Conservation (phyloP, 2,329 filamentous ascomycete species). For the Botryosphaeria dothidea region DNA sequence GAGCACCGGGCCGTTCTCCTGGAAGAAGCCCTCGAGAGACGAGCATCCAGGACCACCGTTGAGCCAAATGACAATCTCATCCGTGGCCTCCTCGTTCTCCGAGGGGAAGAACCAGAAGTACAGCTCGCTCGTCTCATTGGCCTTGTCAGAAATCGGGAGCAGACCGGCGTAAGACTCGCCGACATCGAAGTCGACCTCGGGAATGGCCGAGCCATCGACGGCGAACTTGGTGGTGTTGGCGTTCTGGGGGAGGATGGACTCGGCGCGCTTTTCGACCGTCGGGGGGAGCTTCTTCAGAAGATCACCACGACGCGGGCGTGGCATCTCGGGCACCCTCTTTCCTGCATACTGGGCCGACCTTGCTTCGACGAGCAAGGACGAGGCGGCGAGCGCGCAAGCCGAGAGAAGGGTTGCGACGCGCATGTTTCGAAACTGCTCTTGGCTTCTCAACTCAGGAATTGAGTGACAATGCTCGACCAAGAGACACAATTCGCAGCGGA, state of each 20-base stretch:
- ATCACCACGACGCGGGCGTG: slow-evolving; percentile 29
- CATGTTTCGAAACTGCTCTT: background rate
- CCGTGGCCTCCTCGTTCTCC: slow-evolving; percentile 48
- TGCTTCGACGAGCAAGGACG: slow-evolving; percentile 2
- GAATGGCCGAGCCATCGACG: slow-evolving; percentile 65
- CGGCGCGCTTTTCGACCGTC: background rate
- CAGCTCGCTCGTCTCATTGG: slow-evolving; percentile 54
- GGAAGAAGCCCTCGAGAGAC: slow-evolving; percentile 50
- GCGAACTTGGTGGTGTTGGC: slow-evolving; percentile 53
- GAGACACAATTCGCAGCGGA: background rate
- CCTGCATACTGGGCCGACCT: slow-evolving; percentile 11
- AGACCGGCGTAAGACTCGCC: slow-evolving; percentile 66
- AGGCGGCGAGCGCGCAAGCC: slow-evolving; percentile 12
- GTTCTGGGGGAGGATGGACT: slow-evolving; percentile 44
- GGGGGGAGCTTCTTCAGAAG: slow-evolving; percentile 20
- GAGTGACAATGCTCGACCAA: background rate
- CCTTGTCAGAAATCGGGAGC: slow-evolving; percentile 56
- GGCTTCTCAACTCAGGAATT: background rate
- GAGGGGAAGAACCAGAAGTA: slow-evolving; percentile 69
- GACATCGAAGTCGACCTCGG: slow-evolving; percentile 69
- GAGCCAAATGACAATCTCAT: slow-evolving; percentile 63
- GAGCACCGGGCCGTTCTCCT: slow-evolving; percentile 49
- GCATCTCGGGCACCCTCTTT: slow-evolving; percentile 23
- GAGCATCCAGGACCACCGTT: slow-evolving; percentile 48
- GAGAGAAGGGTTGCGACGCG: background rate